phyloP scores from a whole-genome alignment of 192 early-diverging fungal genomes.

The Coemansia nantahalensis region DNA sequence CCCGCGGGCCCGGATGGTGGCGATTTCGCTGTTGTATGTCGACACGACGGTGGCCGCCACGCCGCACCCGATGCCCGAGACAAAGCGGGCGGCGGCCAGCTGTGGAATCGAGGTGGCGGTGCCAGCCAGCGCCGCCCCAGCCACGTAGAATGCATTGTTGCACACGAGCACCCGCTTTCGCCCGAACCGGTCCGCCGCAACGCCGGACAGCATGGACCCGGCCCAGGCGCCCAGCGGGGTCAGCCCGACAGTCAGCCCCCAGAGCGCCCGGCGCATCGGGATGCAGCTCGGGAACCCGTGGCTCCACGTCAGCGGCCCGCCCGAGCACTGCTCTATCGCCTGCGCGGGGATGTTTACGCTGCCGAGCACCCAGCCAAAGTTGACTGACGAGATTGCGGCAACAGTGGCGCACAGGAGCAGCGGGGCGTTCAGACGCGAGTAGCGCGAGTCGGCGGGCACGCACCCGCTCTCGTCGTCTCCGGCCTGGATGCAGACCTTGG shows the following conservation, averaged over 20 bases:
- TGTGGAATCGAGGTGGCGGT: conserved; percentile 52
- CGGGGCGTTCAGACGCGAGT: conserved; percentile 21
- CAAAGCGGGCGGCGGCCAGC: conserved; percentile 65
- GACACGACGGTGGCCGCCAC: conserved; percentile 73
- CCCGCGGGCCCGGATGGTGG: conserved; percentile 67
- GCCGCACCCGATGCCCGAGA: conserved; percentile 77
- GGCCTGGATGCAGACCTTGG: conserved; percentile 1
- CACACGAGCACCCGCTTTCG: conserved; percentile 63
- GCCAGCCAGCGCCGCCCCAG: conserved; percentile 63
- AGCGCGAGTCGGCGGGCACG: conserved; percentile 32
- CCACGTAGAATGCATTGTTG: conserved; percentile 63
- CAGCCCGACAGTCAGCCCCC: conserved; percentile 59
- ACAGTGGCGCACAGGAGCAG: conserved; percentile 34
- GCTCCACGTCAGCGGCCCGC: conserved; percentile 40
- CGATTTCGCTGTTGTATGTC: conserved; percentile 75
- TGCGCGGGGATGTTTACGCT: conserved; percentile 56
- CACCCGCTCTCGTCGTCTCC: conserved; percentile 27
- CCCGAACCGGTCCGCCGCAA: conserved; percentile 65
- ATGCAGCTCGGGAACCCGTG: conserved; percentile 62
- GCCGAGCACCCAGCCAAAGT: conserved; percentile 54
- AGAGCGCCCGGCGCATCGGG: conserved; percentile 63
- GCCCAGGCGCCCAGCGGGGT: conserved; percentile 69
- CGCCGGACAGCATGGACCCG: conserved; percentile 68
- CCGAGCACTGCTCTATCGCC: conserved; percentile 52
- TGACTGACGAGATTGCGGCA: conserved; percentile 47